Evolutionary conservation across 345 rosid species (phyloP).

Genomic region (Angophora floribunda): DNA sequence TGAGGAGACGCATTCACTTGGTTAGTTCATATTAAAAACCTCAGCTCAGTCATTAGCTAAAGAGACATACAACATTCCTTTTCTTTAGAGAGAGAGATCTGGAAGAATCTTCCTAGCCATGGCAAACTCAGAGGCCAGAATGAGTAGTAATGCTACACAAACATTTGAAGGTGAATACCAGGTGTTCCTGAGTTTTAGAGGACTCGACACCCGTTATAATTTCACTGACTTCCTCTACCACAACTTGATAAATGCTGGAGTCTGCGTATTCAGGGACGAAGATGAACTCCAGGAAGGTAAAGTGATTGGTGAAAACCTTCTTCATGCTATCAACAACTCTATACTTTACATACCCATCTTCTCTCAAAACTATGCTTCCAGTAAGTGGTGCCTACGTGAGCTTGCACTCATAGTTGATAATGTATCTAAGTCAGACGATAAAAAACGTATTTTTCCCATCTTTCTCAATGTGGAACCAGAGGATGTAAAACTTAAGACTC

Average conservation of each 20-base stretch:
- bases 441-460: neutral
- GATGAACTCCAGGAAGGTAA: fast-evolving
- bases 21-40: no score
- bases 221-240: neutral
- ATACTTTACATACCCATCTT: neutral
- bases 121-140: neutral
- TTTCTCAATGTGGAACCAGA: fast-evolving
- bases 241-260: neutral
- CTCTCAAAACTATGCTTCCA: neutral
- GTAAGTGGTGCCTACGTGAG: neutral
- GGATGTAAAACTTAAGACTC: neutral
- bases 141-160: neutral
- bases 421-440: fast-evolving
- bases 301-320: neutral
- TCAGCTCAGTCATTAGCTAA: no score
- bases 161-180: neutral
- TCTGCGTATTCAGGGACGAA: neutral
- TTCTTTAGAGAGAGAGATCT: neutral
- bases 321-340: fast-evolving
- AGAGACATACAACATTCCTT: no score
- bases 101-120: neutral
- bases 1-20: no score
- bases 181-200: neutral
- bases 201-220: fast-evolving
- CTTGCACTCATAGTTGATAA: fast-evolving